Base-by-base conservation (phyloP, 2,329 filamentous ascomycete species). In the Calycina herbarum region DNA sequence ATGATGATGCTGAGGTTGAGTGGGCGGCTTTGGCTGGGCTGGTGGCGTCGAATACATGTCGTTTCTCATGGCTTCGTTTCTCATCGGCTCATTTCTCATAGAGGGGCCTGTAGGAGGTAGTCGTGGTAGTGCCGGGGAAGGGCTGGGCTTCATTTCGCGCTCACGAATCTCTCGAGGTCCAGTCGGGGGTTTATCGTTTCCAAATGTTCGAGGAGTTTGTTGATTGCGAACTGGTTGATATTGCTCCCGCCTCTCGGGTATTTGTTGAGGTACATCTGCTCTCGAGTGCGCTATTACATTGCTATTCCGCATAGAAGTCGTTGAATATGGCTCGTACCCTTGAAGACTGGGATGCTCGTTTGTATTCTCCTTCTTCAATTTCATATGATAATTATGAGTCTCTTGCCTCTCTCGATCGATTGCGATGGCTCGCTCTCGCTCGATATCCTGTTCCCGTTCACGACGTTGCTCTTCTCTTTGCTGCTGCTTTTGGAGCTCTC, bases 321-420 rank as follows among this genome's bases (percentile, higher is more conserved):
- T 65, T 2, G 68, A 61, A 64, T 76, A 76, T 13, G 69, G 67
- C 59, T 77, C 75, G 60, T 66, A 79, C 73, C 69, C 75, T 64
- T 62, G 81, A 73, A 63, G 74, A 70, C 68, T 78, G 74, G 57
- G 73, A 64, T 74, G 72, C 2, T 57, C 66, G 11, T 62, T 45
- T 5, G 27, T 7, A 1, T 6, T 15, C 63, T 77, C 75, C 65
- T 76, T 72, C 66, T 77, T 76, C 66, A 75, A 71, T 64, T 77
- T 76, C 67, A 75, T 67, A n/a, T 70, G 69, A 45, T 70, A 66
- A 15, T 68, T 67, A 20, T 66, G 24, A 17, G 27, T 24, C 13
- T 35, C 27, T 57, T 33, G 54, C 27, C 27, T 15, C 5, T 31
- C 40, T 40, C 24, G 40, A 13, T 61, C 57, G 2, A 38, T 38